phyloP scores from a whole-genome alignment of 1,284 basidiomycete species.

The Trametes hirsuta region DNA sequence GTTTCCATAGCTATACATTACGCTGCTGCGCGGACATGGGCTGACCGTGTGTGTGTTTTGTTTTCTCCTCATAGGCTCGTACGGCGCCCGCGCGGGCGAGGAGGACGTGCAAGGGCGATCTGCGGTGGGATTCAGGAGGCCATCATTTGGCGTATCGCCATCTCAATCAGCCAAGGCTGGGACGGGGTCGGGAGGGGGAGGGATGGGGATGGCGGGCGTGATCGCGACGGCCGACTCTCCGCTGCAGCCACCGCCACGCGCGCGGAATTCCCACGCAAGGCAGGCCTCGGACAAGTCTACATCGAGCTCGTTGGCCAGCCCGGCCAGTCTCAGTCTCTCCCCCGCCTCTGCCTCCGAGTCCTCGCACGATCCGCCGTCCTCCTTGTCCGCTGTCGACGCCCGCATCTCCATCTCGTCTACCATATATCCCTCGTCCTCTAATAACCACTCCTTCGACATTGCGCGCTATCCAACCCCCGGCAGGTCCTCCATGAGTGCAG shows the following conservation, averaged over 20 bases:
- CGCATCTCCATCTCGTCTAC: constrained; percentile 51
- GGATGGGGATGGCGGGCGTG: not conserved
- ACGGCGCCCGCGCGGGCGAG: not conserved
- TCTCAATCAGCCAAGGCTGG: constrained; percentile 1
- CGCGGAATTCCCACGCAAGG: constrained; percentile 33
- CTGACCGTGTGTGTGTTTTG: not conserved
- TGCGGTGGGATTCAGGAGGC: constrained; percentile 3
- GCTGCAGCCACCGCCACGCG: constrained; percentile 20
- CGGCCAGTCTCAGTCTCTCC: constrained; percentile 6
- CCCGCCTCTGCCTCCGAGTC: constrained; percentile 29
- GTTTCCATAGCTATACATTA: constrained; percentile 19
- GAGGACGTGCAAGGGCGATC: not conserved
- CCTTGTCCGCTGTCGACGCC: constrained; percentile 33
- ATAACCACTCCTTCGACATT: constrained; percentile 29
- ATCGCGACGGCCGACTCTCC: not conserved
- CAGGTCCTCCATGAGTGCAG: constrained; percentile 30
- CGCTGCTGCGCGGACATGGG: not conserved
- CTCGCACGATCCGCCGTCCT: constrained; percentile 41
- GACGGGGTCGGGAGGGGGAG: not conserved
- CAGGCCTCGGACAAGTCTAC: constrained; percentile 26
- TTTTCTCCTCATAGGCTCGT: not conserved
- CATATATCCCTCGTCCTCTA: constrained; percentile 39
- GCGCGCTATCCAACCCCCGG: constrained; percentile 15
- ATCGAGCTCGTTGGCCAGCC: constrained; percentile 11
- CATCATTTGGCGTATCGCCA: constrained; percentile 8